A percentile compares a stretch with the other conserved stretches of the same genome.
These are phyloP conservation scores for Alternaria sp. DNA, from an alignment of 2,329 filamentous ascomycete genomes.

Conservation along the genomic window DNA sequence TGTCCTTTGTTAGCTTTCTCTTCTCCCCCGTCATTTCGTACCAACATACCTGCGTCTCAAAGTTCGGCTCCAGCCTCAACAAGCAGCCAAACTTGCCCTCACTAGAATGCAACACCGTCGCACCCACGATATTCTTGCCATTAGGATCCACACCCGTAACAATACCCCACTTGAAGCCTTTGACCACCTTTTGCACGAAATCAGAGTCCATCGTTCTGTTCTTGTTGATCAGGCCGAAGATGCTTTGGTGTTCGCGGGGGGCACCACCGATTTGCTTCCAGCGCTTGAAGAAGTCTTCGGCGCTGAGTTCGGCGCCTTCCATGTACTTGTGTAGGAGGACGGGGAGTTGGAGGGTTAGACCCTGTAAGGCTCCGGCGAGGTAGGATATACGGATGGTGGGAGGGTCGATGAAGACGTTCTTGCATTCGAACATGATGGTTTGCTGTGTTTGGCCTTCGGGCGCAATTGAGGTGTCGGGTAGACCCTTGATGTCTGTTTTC, in stretches of 20 bases:
- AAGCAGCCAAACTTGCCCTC: slow-evolving; percentile 94
- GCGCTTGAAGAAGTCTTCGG: slow-evolving; percentile 97
- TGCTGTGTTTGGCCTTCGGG: slow-evolving; percentile 84
- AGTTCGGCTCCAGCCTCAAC: slow-evolving; percentile 93
- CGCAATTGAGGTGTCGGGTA: slow-evolving; percentile 81
- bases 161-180: slow-evolving; percentile 89
- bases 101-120: slow-evolving; percentile 81
- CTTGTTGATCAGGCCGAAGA: slow-evolving; percentile 73
- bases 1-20: slow-evolving; percentile 50
- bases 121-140: slow-evolving; percentile 89
- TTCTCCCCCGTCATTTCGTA: no score
- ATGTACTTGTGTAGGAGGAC: slow-evolving; percentile 94
- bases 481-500: slow-evolving; percentile 84
- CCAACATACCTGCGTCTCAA: slow-evolving; percentile 78
- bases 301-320: slow-evolving; percentile 83
- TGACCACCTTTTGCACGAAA: slow-evolving; percentile 75
- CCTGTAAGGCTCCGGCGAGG: slow-evolving; percentile 90
- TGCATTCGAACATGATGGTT: slow-evolving; percentile 92
- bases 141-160: slow-evolving; percentile 90
- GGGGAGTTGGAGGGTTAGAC: slow-evolving; percentile 87
- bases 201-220: slow-evolving; percentile 70
- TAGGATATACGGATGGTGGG: slow-evolving; percentile 96
- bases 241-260: slow-evolving; percentile 84
- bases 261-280: slow-evolving; percentile 98
- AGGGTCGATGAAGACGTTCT: slow-evolving; percentile 78